Percentiles rank a stretch among this genome's conserved stretches.
Evolutionary conservation across 1,284 basidiomycete genomes (phyloP).

Genomic region (Tetrapyrgos nigripes): DNA sequence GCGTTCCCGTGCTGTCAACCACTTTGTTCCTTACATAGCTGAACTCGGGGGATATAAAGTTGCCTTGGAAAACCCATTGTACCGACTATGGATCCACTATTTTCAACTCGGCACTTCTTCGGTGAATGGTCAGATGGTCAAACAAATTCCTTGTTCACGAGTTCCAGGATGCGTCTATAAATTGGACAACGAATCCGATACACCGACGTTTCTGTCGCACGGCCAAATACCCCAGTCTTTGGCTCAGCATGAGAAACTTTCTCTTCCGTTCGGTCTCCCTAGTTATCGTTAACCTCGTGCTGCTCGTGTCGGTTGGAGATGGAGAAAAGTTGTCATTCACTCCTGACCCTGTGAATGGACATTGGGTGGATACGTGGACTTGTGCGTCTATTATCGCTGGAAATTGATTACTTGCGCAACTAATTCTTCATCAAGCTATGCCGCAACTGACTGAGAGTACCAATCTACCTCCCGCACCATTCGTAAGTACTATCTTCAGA

Average conservation of each 20-base stretch:
- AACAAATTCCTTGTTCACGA: too few species aligned
- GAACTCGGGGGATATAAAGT: too few species aligned
- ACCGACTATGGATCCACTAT: not conserved
- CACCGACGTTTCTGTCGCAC: too few species aligned
- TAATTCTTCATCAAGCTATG: constrained; percentile 35
- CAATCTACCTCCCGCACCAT: constrained; percentile 51
- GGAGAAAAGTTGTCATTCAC: not conserved
- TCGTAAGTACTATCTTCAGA: constrained; percentile 28
- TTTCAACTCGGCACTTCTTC: not conserved
- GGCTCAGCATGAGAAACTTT: too few species aligned
- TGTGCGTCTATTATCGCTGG: not conserved
- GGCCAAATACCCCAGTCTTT: too few species aligned
- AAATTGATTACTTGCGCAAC: too few species aligned
- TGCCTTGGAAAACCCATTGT: too few species aligned
- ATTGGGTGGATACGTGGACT: constrained; percentile 51
- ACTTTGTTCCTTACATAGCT: too few species aligned
- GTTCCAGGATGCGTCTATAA: too few species aligned
- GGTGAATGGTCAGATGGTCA: not conserved
- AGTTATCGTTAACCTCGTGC: too few species aligned
- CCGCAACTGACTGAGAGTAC: constrained; percentile 51
- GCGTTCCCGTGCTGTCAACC: too few species aligned
- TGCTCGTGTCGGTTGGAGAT: not conserved
- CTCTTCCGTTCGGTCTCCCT: too few species aligned
- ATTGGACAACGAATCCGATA: not conserved
- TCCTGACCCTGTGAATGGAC: constrained; percentile 19